A percentile compares a stretch with the other conserved stretches of the same genome.
phyloP scores from a whole-genome alignment of 2,329 filamentous ascomycete genomes.

The Chalara sp. region DNA sequence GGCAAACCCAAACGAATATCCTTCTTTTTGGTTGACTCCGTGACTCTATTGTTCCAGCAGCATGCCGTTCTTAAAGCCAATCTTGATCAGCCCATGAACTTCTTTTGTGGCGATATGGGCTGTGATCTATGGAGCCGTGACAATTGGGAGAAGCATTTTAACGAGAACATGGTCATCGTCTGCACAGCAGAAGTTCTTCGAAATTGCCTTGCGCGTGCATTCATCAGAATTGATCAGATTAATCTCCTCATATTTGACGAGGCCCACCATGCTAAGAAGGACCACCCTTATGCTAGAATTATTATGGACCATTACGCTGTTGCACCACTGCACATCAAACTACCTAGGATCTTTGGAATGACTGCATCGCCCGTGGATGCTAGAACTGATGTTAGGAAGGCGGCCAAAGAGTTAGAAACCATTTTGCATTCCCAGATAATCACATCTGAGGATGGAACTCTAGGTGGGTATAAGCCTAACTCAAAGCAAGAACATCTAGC shows the following conservation, averaged over 20 bases:
- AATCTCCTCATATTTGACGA: conserved; percentile 94
- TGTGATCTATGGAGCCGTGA: conserved; percentile 52
- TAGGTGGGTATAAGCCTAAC: conserved; percentile 52
- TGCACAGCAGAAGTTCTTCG: conserved; percentile 86
- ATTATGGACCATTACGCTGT: conserved; percentile 75
- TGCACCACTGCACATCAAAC: conserved; percentile 34
- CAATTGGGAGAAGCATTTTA: conserved; percentile 51
- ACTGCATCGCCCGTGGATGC: conserved; percentile 92
- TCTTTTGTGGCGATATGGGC: conserved; percentile 66
- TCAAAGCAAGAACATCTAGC: conserved; percentile 52
- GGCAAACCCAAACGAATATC: conserved; percentile 58
- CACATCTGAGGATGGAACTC: conserved; percentile 57
- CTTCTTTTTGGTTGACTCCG: conserved; percentile 88
- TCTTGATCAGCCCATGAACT: conserved; percentile 66
- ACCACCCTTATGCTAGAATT: conserved; percentile 83
- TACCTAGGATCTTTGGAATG: conserved; percentile 88
- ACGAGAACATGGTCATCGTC: conserved; percentile 74
- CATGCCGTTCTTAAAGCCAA: conserved; percentile 75
- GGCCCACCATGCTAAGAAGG: conserved; percentile 92
- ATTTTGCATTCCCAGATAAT: conserved; percentile 78
- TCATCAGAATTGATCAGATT: conserved; percentile 73
- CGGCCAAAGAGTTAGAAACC: conserved; percentile 66
- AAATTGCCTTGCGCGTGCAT: conserved; percentile 70
- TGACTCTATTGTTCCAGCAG: conserved; percentile 87
- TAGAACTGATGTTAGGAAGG: conserved; percentile 63